Evolutionary conservation across 768 basidiomycete genomes (phyloP).

Genomic region (Boletus rubroflammeus): DNA sequence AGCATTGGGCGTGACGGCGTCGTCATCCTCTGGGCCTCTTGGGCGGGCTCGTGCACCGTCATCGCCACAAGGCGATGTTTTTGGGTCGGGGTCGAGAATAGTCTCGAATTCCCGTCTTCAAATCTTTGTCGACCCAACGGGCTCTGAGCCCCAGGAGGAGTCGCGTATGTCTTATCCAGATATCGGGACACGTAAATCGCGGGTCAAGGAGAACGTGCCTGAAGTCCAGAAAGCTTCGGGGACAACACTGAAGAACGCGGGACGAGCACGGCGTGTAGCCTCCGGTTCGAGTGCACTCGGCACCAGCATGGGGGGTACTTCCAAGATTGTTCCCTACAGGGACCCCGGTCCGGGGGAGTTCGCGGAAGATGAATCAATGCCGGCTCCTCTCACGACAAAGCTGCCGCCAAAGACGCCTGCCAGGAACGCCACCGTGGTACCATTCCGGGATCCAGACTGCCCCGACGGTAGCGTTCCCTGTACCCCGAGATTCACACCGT

Average conservation of each 20-base stretch:
- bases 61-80: slow-evolving; percentile 27
- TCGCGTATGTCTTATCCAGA: slow-evolving; percentile 59
- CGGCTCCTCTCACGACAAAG: slow-evolving; percentile 33
- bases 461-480: slow-evolving; percentile 33
- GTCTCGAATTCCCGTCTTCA: slow-evolving; percentile 57
- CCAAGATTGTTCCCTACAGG: slow-evolving; percentile 62
- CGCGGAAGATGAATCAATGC: slow-evolving; percentile 19
- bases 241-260: slow-evolving; percentile 61
- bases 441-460: slow-evolving; percentile 38
- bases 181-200: slow-evolving; percentile 70
- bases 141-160: slow-evolving; percentile 44
- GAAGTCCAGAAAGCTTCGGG: slow-evolving; percentile 68
- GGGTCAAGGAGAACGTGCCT: slow-evolving; percentile 75
- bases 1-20: slow-evolving; percentile 44
- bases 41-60: slow-evolving; percentile 13
- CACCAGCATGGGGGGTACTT: slow-evolving; percentile 30
- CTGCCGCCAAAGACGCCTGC: slow-evolving; percentile 35
- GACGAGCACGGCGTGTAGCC: slow-evolving; percentile 50
- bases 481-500: slow-evolving; percentile 65
- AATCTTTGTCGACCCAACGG: slow-evolving; percentile 71
- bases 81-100: slow-evolving; percentile 33
- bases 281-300: slow-evolving; percentile 29
- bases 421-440: slow-evolving; percentile 32
- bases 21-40: slow-evolving; percentile 31
- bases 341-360: slow-evolving; percentile 52